Conservation (phyloP, 2,329 filamentous ascomycete species). For the Penicillium occitanis region DNA sequence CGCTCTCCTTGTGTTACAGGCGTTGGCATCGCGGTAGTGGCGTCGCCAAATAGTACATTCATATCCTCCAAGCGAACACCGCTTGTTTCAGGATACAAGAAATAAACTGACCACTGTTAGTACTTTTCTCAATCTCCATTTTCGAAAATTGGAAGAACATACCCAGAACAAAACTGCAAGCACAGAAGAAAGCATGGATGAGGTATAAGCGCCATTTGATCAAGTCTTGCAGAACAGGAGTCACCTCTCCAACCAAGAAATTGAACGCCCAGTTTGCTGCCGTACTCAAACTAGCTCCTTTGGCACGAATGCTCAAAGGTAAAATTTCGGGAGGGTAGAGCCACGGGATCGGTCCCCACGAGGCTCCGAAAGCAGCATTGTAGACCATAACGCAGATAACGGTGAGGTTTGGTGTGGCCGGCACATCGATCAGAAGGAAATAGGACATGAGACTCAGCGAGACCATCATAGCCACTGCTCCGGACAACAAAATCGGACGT, state of each 20-base stretch:
- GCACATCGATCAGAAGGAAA: constrained; percentile 85
- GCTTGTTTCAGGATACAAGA: constrained; percentile 95
- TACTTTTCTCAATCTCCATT: background rate
- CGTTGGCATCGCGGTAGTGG: constrained; percentile 77
- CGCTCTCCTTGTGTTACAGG: constrained; percentile 75
- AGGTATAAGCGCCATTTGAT: constrained; percentile 95
- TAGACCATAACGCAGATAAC: constrained; percentile 98
- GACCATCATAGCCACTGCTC: constrained; percentile 84
- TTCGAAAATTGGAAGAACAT: constrained; percentile 46
- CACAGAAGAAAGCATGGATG: constrained; percentile 95
- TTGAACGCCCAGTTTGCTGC: constrained; percentile 98
- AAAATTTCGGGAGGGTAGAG: constrained; percentile 98
- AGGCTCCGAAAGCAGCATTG: constrained; percentile 93
- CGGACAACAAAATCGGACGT: constrained; percentile 82
- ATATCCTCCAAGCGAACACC: constrained; percentile 96
- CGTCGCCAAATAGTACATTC: constrained; percentile 91
- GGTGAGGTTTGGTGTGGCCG: constrained; percentile 74
- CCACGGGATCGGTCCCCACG: constrained; percentile 99
- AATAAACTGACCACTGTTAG: constrained; percentile 68
- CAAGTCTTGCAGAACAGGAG: constrained; percentile 84
- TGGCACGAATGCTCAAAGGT: constrained; percentile 91
- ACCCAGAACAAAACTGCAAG: constrained; percentile 93
- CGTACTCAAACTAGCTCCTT: constrained; percentile 93
- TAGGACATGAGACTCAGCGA: constrained; percentile 89
- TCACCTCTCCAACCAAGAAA: constrained; percentile 94